Evolutionary conservation across 2,329 filamentous ascomycete genomes (phyloP).

Genomic region (Elsinoe necatrix): DNA sequence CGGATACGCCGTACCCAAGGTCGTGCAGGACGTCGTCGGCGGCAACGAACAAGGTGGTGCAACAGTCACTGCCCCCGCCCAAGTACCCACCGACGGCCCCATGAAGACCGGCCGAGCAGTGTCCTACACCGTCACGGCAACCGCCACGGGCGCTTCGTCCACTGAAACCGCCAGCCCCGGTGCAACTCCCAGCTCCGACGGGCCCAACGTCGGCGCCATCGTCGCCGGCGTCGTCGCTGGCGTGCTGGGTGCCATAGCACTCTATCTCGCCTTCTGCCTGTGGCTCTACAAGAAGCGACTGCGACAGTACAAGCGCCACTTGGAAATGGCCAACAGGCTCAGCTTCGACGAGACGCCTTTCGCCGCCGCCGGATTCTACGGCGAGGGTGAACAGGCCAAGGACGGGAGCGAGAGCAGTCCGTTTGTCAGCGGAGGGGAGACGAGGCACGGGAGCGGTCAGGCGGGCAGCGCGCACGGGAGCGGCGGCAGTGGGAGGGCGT

Average conservation of each 20-base stretch:
- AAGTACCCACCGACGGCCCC: conserved; percentile 58
- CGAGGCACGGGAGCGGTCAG: background rate
- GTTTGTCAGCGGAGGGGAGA: conserved; percentile 5
- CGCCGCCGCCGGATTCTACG: conserved; percentile 24
- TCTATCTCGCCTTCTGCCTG: conserved; percentile 61
- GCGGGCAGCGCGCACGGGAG: conserved; percentile 12
- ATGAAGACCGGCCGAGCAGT: conserved; percentile 61
- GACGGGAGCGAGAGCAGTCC: conserved; percentile 12
- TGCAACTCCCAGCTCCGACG: conserved; percentile 37
- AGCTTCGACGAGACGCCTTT: conserved; percentile 31
- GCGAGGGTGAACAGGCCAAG: conserved; percentile 14
- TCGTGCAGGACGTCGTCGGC: conserved; percentile 58
- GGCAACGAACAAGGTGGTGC: conserved; percentile 59
- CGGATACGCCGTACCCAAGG: conserved; percentile 61
- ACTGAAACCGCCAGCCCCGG: conserved; percentile 34
- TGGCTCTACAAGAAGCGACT: conserved; percentile 68
- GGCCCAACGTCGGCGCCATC: conserved; percentile 48
- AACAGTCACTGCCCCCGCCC: conserved; percentile 56
- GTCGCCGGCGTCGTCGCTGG: conserved; percentile 56
- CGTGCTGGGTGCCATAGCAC: conserved; percentile 52
- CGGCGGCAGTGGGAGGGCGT: conserved; percentile 17
- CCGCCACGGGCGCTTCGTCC: conserved; percentile 37
- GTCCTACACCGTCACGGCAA: conserved; percentile 57
- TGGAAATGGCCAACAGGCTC: conserved; percentile 55
- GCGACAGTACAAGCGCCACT: conserved; percentile 59